A percentile compares a stretch with the other conserved stretches of the same genome.
These are phyloP conservation scores for Neurospora sp. DNA, from an alignment of 495 filamentous ascomycete species.

Conservation along the genomic window DNA sequence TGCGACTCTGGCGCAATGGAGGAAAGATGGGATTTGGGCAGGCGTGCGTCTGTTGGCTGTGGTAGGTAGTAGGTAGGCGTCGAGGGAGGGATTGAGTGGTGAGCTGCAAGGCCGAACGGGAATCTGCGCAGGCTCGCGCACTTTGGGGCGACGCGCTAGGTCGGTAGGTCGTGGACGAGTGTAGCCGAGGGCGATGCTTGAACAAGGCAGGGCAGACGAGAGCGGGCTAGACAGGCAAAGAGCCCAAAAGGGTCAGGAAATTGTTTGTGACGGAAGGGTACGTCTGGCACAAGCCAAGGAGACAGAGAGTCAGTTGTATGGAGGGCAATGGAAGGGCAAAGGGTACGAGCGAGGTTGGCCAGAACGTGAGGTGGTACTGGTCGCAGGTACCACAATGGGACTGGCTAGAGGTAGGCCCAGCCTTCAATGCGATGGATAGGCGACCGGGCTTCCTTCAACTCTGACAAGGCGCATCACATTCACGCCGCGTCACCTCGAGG, in stretches of 20 bases:
- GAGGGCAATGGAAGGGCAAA: neutral
- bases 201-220: slow-evolving; percentile 6
- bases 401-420: neutral
- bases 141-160: slow-evolving; percentile 8
- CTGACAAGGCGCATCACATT: neutral
- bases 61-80: slow-evolving; percentile 1
- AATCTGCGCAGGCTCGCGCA: slow-evolving; percentile 2
- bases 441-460: neutral
- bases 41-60: slow-evolving; percentile 17
- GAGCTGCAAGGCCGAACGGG: slow-evolving; percentile 21
- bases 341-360: neutral
- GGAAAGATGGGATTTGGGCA: slow-evolving; percentile 19
- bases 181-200: slow-evolving; percentile 12
- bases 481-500: neutral
- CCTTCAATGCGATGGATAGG: neutral
- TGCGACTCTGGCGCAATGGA: slow-evolving; percentile 18
- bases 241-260: neutral
- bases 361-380: neutral
- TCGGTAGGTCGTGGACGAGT: slow-evolving; percentile 3
- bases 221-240: neutral
- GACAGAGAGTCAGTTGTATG: neutral
- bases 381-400: neutral
- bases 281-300: neutral
- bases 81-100: slow-evolving; percentile 7
- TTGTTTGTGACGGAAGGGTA: neutral